Conservation (phyloP, 768 basidiomycete species). For the Stropharia rugosoannulata region DNA sequence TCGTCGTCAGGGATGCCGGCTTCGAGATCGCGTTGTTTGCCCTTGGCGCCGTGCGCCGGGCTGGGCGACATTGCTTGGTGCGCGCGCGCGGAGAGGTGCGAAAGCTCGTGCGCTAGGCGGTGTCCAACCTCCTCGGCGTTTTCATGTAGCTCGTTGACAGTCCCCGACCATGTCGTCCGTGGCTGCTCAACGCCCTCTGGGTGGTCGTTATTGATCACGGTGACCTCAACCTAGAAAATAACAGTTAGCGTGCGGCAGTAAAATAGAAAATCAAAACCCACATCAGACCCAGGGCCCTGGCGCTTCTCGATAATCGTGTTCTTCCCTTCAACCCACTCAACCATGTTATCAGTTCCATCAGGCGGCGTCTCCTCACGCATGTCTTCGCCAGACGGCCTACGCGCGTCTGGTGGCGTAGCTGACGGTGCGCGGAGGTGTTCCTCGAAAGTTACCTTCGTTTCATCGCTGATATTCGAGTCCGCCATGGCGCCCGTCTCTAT, state of each 20-base stretch:
- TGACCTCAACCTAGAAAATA: slow-evolving; percentile 55
- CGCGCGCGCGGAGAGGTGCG: slow-evolving; percentile 18
- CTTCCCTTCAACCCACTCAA: slow-evolving; percentile 28
- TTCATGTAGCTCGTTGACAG: slow-evolving; percentile 19
- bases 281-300: slow-evolving; percentile 25
- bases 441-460: slow-evolving; percentile 5
- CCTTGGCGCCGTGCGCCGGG: neutral
- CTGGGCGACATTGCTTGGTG: slow-evolving; percentile 12
- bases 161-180: slow-evolving; percentile 20
- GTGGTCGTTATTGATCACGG: slow-evolving; percentile 48
- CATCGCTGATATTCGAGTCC: slow-evolving; percentile 6
- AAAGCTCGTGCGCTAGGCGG: slow-evolving; percentile 23
- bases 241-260: neutral
- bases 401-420: neutral
- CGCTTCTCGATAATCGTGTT: slow-evolving; percentile 25
- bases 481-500: slow-evolving; percentile 1
- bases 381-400: slow-evolving; percentile 7
- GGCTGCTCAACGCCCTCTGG: slow-evolving; percentile 4
- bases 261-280: slow-evolving; percentile 15
- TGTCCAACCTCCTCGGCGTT: slow-evolving; percentile 20
- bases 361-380: slow-evolving; percentile 16
- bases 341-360: slow-evolving; percentile 17
- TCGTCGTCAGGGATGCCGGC: slow-evolving; percentile 12
- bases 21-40: slow-evolving; percentile 9
- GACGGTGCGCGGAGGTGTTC: neutral